Percentiles rank a stretch among this genome's conserved stretches.
These are phyloP conservation scores for Penicillium sp. DNA, from an alignment of 2,329 filamentous ascomycete genomes.

Conservation along the genomic window DNA sequence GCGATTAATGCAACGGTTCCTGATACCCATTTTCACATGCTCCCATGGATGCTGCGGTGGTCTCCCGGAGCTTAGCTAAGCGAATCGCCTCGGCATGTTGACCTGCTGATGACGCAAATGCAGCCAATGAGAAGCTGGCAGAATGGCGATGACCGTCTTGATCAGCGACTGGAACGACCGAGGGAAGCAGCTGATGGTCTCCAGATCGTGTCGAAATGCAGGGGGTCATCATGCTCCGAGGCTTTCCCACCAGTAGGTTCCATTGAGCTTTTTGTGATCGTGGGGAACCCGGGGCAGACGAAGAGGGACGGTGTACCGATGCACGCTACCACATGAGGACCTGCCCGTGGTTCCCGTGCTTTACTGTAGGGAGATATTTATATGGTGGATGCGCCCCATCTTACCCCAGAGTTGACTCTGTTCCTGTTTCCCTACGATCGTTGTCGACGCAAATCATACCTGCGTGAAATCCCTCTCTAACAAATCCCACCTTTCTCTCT, in stretches of 20 bases:
- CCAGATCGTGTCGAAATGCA: conserved; percentile 8
- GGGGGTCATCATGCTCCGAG: conserved; percentile 15
- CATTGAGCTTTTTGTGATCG: neutral
- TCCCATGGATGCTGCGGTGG: conserved; percentile 12
- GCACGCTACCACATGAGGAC: too few relatives aligned
- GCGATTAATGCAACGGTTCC: too few relatives aligned
- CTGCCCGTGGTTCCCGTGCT: too few relatives aligned
- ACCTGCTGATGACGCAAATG: conserved; percentile 12
- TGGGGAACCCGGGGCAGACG: conserved; percentile 5
- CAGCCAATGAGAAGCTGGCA: conserved; percentile 12
- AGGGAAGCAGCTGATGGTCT: conserved; percentile 11
- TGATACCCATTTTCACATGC: conserved; percentile 1
- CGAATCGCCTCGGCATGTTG: conserved; percentile 17
- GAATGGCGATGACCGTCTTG: conserved; percentile 15
- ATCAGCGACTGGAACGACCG: conserved; percentile 15
- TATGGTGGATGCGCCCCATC: conserved; percentile 18
- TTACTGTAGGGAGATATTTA: neutral
- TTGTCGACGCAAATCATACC: neutral
- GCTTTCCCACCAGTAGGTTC: conserved; percentile 6
- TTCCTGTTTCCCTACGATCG: conserved; percentile 7
- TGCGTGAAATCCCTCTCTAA: too few relatives aligned
- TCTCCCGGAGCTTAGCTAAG: conserved; percentile 2
- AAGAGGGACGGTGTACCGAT: neutral
- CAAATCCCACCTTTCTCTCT: neutral
- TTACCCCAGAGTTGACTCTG: conserved; percentile 18